phyloP scores from a whole-genome alignment of 495 filamentous ascomycete genomes.

The Daldinia grandis region DNA sequence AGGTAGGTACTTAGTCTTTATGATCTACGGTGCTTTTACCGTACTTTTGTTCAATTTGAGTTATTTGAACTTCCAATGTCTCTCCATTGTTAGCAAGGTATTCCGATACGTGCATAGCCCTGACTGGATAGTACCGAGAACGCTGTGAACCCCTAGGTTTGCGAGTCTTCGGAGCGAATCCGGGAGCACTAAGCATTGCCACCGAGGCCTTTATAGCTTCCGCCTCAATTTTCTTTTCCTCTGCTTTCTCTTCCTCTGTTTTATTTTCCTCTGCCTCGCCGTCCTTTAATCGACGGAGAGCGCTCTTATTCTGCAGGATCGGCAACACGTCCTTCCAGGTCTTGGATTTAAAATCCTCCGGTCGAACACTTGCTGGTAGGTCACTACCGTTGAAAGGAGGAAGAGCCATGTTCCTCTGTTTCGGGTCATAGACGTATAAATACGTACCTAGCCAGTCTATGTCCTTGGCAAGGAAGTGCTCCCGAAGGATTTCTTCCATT shows the following conservation, averaged over 20 bases:
- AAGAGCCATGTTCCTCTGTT: slow-evolving; percentile 6
- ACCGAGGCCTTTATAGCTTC: not conserved
- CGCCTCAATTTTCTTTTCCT: not conserved
- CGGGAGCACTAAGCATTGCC: not conserved
- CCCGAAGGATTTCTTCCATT: slow-evolving; percentile 21
- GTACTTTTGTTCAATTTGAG: not conserved
- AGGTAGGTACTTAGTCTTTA: not conserved
- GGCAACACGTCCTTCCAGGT: slow-evolving; percentile 31
- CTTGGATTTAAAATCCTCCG: slow-evolving; percentile 9
- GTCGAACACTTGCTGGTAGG: slow-evolving; percentile 6
- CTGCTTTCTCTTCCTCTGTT: not conserved
- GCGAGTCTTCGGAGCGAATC: too few relatives aligned
- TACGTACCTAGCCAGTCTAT: slow-evolving; percentile 21
- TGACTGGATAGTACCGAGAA: not conserved
- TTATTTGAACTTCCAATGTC: not conserved
- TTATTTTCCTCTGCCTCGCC: too few relatives aligned
- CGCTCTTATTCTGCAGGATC: slow-evolving; percentile 22
- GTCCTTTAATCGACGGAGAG: not conserved
- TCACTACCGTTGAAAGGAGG: slow-evolving; percentile 36
- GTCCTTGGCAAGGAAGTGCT: slow-evolving; percentile 18
- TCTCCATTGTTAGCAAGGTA: not conserved
- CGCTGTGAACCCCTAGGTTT: too few relatives aligned
- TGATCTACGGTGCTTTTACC: not conserved
- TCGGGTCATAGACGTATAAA: not conserved
- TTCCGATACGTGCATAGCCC: not conserved